Base-by-base conservation (phyloP, 176 grass and related monocot genomes). In the Rhynchospora pubera region DNA sequence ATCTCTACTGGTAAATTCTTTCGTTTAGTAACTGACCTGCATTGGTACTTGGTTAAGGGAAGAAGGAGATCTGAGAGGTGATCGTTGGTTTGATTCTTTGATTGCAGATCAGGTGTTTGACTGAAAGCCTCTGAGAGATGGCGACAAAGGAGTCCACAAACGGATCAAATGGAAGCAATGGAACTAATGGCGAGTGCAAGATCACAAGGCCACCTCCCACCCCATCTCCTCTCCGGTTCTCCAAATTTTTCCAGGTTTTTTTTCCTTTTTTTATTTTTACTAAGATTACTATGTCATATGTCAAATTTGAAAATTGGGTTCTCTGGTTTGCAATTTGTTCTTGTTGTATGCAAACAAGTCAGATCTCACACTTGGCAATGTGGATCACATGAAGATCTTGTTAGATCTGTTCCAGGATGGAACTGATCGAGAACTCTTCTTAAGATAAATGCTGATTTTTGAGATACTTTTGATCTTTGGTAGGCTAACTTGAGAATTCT, bases 181-280 rank as follows among this genome's bases (percentile, higher is more conserved):
- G 85, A 50, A 91, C 75, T 46, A 85, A 87, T 88, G 89, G 90
- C 46, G 85, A 91, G 65, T 85, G 88, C 84, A 88, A 80, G 81
- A 79, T 85, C 88, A 90, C 85, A 71, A 91, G 87, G 84, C 93
- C 97, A 63, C 93, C 93, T 73, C 97, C 97, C 12, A 88, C 88
- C 5, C 97, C 97, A 19, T 99, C 97, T 5, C 97, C 97, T 7
- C 87, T 99, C 62, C 93, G 97, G 47, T 99, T 99, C 87, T 99
- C 97, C 90, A 99, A 91, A 85, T 96, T 99, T 82, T 99, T 91
- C 79, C 97, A 99, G 93, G 97, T 99, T 43, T n/a, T 44, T 19
- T 47, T 3, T 58, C 15, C 67, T 81, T 85, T 81, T 45, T 39
- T 39, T 39, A 46, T 46, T 83, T 55, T 7, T 19, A 83, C 9